Evolutionary conservation across 257 asterid genomes (phyloP), one percentile per base, ranked within the genome.

Genomic region (Ilex asprella): DNA sequence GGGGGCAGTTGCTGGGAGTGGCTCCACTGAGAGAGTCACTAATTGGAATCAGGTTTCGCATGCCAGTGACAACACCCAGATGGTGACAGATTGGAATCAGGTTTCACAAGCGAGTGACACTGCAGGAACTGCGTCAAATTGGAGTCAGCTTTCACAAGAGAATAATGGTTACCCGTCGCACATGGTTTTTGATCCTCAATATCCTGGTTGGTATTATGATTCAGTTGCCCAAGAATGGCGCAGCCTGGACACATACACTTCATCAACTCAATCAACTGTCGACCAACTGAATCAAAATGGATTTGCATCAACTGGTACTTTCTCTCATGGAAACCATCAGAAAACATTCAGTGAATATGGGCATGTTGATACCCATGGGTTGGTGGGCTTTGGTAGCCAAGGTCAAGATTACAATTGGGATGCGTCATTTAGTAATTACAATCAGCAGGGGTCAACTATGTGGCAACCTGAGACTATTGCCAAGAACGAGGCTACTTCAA

Each of bases 201-300:
- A 86, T 81, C 97, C 97, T 55, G 97, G 82, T 27, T 92, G 95
- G 95, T 89, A 86, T 73, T 92, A 86, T 70, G 95, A 92, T 73
- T 76, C 95, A 47, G 75, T 59, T 73, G 74, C 87, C 31, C 83
- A 77, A 65, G 86, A 83, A 57, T 92, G 99, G 99, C 71, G 76
- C 13, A 21, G 78, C 13, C 76, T 92, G 74, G 97, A 92, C 31
- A 70, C 86, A 5, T 85, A 86, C 57, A 52, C 66, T 41, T 55
- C 80, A 51, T 72, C 93, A 56, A 66, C 47, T 54, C 94, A 78
- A 64, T 70, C 87, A 44, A 67, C 79, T 55, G 62, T 67, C 66
- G 78, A 57, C 52, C 13, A 46, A 12, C 52, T 46, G 15, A 46
- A 14, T 76, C 86, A 67, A 76, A 75, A 58, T 59, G 81, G 67